These are phyloP conservation scores for Sugiyamaella castrensis DNA, from an alignment of 1,139 yeast species.

Conservation along the genomic window DNA sequence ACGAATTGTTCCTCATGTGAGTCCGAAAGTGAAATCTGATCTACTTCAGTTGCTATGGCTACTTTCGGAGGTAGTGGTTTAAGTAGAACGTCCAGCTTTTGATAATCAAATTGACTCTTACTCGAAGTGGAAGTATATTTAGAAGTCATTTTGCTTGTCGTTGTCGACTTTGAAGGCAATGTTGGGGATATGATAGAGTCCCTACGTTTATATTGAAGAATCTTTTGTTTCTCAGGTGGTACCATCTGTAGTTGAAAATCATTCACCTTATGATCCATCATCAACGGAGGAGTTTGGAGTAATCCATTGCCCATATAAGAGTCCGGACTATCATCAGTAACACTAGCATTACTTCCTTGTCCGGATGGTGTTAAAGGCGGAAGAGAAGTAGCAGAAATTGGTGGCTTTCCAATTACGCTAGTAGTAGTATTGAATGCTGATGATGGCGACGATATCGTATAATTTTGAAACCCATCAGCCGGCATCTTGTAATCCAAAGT, in stretches of 20 bases:
- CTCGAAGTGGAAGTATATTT: conserved; percentile 5
- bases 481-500: neutral
- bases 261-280: neutral
- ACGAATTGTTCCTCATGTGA: conserved; percentile 15
- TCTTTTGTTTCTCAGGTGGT: neutral
- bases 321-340: conserved; percentile 4
- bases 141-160: neutral
- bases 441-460: neutral
- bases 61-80: conserved; percentile 18
- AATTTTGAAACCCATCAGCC: neutral
- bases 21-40: conserved; percentile 13
- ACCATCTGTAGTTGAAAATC: neutral
- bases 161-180: neutral
- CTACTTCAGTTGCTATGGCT: conserved; percentile 22
- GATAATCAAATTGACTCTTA: conserved; percentile 3
- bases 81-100: conserved; percentile 9
- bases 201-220: neutral
- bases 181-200: neutral
- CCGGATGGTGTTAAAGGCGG: conserved; percentile 8
- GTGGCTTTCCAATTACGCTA: conserved; percentile 2
- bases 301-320: neutral
- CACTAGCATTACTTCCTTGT: conserved; percentile 3
- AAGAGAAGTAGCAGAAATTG: neutral
- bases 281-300: neutral
- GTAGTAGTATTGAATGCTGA: neutral